These are phyloP conservation scores for Mucor racemosus DNA, from an alignment of 371 early-diverging fungal species.

Conservation along the genomic window DNA sequence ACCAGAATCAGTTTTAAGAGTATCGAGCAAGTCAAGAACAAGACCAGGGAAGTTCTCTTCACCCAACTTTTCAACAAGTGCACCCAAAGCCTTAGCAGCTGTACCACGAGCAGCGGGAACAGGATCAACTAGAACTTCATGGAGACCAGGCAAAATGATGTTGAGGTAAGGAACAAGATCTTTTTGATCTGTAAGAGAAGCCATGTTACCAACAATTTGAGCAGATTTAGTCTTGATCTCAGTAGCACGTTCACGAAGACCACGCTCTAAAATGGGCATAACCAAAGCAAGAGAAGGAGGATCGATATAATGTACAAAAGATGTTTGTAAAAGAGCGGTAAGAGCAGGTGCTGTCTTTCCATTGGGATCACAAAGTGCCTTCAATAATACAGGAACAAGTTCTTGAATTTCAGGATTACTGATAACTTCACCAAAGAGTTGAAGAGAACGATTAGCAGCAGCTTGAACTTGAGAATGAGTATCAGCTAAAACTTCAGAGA, in stretches of 20 bases:
- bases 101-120: constrained; percentile 96
- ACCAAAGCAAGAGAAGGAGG: constrained; percentile 95
- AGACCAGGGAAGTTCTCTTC: constrained; percentile 93
- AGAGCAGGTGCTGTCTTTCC: constrained; percentile 83
- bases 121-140: constrained; percentile 91
- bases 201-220: constrained; percentile 98
- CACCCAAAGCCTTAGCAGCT: constrained; percentile 92
- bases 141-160: constrained; percentile 83
- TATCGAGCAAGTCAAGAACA: constrained; percentile 82
- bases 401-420: constrained; percentile 96
- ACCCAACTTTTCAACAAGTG: constrained; percentile 89
- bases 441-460: constrained; percentile 87
- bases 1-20: constrained; percentile 85
- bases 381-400: constrained; percentile 85
- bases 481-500: constrained; percentile 91
- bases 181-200: constrained; percentile 86
- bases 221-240: constrained; percentile 93
- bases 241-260: constrained; percentile 87
- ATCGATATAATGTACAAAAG: constrained; percentile 98
- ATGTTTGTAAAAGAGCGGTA: constrained; percentile 84
- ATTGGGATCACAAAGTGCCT: constrained; percentile 91
- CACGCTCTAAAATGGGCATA: constrained; percentile 94
- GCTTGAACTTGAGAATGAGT: constrained; percentile 92
- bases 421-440: constrained; percentile 92
- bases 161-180: constrained; percentile 90